Base-by-base conservation (phyloP, 2,329 filamentous ascomycete genomes). In the Alternaria atra region DNA sequence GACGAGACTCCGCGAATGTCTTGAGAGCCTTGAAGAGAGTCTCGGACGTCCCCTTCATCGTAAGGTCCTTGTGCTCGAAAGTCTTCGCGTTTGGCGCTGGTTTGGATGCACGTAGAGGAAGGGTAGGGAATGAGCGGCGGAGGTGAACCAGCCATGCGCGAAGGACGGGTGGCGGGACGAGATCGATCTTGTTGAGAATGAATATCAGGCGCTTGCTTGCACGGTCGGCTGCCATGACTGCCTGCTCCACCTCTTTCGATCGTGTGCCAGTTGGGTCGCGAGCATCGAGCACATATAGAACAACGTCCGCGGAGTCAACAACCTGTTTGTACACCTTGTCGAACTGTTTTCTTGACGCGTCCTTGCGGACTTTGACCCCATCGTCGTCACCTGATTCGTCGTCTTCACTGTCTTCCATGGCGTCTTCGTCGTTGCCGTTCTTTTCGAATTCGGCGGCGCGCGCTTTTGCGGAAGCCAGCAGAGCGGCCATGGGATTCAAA, bases 281-380 rank as follows among this genome's bases (percentile, higher is more conserved):
- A 55, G 94, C 94, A 75, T 97, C 94, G 58, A 97, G 88, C 52
- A 97, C 93, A 80, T 97, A 97, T 53, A 97, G 87, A 35, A 97
- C 86, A 29, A 97, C 93, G 76, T 97, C 94, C 51, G 94, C 91
- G 64, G 91, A 87, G 64, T 96, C 92, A 34, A 97, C 89, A 15
- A 97, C 93, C 75, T 92, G 87, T 84, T 97, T 97, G 86, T 97
- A 97, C 71, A 96, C 89, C 84, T 97, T 97, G 85, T 97, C 93
- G 80, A 94, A 97, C 55, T 93, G 92, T 80, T 90, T 92, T 73
- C 93, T 88, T 53, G 94, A 97, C 47, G 85, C 86, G 64, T 91
- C 89, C 72, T 80, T 80, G 52, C 76, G 74, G 15, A 77, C 70
- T 6, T 66, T 66, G 39, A 72, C 65, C 6, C 67, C 67, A 17